A percentile compares a stretch with the other conserved stretches of the same genome.
These are phyloP conservation scores for Gardenia jasminoides DNA, from an alignment of 257 asterid genomes.

Conservation along the genomic window DNA sequence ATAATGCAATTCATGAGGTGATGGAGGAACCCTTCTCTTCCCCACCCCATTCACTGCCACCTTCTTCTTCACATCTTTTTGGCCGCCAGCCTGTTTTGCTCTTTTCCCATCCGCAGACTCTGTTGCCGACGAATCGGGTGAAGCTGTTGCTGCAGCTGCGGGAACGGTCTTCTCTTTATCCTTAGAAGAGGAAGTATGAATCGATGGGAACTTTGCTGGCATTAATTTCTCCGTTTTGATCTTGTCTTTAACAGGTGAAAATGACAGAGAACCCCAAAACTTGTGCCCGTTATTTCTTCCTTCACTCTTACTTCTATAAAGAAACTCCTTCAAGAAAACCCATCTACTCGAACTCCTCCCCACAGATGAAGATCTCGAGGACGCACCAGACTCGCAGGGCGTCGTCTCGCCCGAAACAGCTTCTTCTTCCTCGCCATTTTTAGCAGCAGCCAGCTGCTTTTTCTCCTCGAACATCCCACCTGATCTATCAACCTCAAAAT, in stretches of 20 bases:
- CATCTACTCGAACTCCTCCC: slow-evolving; percentile 75
- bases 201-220: slow-evolving; percentile 20
- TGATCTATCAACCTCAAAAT: neutral
- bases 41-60: slow-evolving; percentile 32
- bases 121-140: neutral
- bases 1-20: slow-evolving; percentile 93
- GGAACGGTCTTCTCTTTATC: neutral
- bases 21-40: slow-evolving; percentile 53
- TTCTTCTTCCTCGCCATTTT: slow-evolving; percentile 9
- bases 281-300: slow-evolving; percentile 64
- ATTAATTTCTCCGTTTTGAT: slow-evolving; percentile 32
- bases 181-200: neutral
- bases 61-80: slow-evolving; percentile 45
- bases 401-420: slow-evolving; percentile 30
- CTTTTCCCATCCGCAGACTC: slow-evolving; percentile 6
- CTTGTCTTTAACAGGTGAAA: slow-evolving; percentile 68
- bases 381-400: slow-evolving; percentile 44
- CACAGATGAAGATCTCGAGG: slow-evolving; percentile 77
- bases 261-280: slow-evolving; percentile 63
- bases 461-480: neutral
- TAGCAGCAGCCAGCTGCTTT: slow-evolving; percentile 6
- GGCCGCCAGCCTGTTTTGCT: slow-evolving; percentile 6
- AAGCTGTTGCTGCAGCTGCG: neutral
- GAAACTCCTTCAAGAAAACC: slow-evolving; percentile 78
- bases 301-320: slow-evolving; percentile 85